A percentile compares a stretch with the other conserved stretches of the same genome.
phyloP scores from a whole-genome alignment of 352 stramenopile species.

The Vaucheria bursata region DNA sequence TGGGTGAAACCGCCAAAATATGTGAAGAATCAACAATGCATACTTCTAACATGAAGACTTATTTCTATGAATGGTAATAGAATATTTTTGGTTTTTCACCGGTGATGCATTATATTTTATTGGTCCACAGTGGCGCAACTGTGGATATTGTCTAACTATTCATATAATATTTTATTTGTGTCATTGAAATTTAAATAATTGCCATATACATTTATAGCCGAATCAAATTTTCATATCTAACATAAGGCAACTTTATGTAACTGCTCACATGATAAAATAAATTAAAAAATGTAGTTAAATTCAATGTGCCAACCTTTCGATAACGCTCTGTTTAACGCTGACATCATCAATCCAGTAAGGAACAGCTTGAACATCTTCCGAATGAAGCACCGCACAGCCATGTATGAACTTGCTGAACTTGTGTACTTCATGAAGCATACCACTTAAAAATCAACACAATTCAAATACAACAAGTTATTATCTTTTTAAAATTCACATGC shows the following conservation, averaged over 20 bases:
- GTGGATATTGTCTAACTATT: no score
- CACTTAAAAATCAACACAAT: not conserved
- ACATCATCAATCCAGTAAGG: conserved; percentile 78
- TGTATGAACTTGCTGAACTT: conserved; percentile 74
- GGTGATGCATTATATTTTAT: no score
- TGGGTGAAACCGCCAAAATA: no score
- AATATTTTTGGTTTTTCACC: no score
- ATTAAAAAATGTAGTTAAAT: conserved; percentile 31
- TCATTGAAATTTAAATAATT: no score
- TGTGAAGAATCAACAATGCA: no score
- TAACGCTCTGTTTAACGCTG: conserved; percentile 62
- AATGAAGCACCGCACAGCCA: conserved; percentile 63
- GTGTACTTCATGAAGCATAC: conserved; percentile 49
- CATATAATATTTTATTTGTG: no score
- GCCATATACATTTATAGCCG: not conserved
- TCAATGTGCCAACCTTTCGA: conserved; percentile 56
- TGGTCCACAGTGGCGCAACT: no score
- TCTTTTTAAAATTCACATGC: no score
- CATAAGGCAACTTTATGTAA: not conserved
- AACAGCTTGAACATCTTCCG: conserved; percentile 65
- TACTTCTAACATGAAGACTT: no score
- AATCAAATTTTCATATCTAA: not conserved
- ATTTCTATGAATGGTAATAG: no score
- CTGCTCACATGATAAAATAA: not conserved
- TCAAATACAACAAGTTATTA: no score